phyloP scores from a whole-genome alignment of 257 asterid genomes.

The Nicotiana sylvestris region DNA sequence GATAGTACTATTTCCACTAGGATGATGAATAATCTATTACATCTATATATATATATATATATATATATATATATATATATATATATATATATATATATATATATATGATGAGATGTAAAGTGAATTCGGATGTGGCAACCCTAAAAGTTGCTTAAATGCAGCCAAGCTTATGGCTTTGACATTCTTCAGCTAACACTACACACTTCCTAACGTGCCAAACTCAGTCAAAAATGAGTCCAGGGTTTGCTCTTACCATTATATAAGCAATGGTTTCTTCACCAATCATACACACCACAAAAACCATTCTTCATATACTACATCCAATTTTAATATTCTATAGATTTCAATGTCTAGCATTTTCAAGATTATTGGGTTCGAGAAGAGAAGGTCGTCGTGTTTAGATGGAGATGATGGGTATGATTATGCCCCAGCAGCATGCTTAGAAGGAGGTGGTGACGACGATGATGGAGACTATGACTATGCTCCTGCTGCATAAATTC shows the following conservation, averaged over 20 bases:
- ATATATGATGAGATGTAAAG: neutral
- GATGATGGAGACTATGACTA: neutral
- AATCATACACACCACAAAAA: neutral
- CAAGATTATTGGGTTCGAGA: neutral
- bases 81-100: too few relatives aligned
- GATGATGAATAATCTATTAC: too few relatives aligned
- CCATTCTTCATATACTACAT: neutral
- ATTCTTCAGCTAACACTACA: neutral
- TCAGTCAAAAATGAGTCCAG: neutral
- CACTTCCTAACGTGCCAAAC: neutral
- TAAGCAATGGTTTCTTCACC: neutral
- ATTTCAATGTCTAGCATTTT: neutral
- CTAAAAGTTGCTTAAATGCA: neutral
- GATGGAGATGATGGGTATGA: neutral
- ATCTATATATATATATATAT: too few relatives aligned
- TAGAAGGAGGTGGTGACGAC: neutral
- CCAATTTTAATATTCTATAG: too few relatives aligned
- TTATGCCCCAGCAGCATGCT: neutral
- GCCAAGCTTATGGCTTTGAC: neutral
- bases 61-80: too few relatives aligned
- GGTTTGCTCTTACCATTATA: neutral
- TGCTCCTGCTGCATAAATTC: slow-evolving; percentile 1
- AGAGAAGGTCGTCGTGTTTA: neutral
- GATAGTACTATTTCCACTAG: too few relatives aligned
- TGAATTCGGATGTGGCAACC: neutral